Conservation (phyloP, 2,329 filamentous ascomycete species). For the Teratosphaeria destructans region DNA sequence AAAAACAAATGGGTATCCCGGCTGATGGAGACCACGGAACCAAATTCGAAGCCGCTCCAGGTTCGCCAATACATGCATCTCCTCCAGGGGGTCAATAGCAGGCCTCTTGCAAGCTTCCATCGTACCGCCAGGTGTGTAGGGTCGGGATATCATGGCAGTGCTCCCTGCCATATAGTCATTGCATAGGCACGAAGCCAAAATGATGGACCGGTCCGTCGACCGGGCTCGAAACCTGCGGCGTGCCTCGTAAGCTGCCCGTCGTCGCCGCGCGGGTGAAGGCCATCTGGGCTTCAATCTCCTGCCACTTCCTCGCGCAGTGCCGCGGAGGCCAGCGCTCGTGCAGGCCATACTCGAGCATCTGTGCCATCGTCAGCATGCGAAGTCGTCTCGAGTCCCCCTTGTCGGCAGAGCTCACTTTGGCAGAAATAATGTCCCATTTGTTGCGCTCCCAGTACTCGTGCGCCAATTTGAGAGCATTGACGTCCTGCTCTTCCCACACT, state of each 20-base stretch:
- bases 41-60: not conserved
- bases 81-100: not conserved
- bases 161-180: slow-evolving; percentile 16
- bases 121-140: not conserved
- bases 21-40: not conserved
- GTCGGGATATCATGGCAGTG: not conserved
- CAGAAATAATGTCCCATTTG: slow-evolving; percentile 45
- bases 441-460: slow-evolving; percentile 44
- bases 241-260: slow-evolving; percentile 12
- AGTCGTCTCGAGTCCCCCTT: not conserved
- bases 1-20: slow-evolving; percentile 14
- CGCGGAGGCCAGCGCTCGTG: slow-evolving; percentile 42
- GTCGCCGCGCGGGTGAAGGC: slow-evolving; percentile 16
- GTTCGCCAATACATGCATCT: not conserved
- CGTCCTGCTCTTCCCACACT: slow-evolving; percentile 41
- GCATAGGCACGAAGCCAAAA: slow-evolving; percentile 21
- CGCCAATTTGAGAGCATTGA: slow-evolving; percentile 39
- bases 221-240: slow-evolving; percentile 21
- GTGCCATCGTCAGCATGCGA: slow-evolving; percentile 1
- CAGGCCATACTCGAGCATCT: slow-evolving; percentile 44
- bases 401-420: slow-evolving; percentile 31
- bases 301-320: slow-evolving; percentile 43
- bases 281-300: slow-evolving; percentile 28
- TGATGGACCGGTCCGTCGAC: slow-evolving; percentile 17
- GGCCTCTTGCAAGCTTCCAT: not conserved